Base-by-base conservation (phyloP, 1,139 yeast species). In the Pneumocystis oryctolagi region DNA sequence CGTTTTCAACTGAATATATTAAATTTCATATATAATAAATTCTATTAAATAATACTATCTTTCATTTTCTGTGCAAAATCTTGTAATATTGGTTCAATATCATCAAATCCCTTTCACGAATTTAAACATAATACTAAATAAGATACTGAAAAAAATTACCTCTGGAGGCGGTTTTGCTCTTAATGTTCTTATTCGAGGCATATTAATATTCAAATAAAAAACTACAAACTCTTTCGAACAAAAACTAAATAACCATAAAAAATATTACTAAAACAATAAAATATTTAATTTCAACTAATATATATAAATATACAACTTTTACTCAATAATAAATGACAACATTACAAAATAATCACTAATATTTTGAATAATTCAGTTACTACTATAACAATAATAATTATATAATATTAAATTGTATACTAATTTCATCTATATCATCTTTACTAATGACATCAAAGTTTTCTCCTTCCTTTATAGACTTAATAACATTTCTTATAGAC, bases 31-130 rank as follows among this genome's bases (percentile, higher is more conserved):
- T 9, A 18, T 12, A 55, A 31, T 16, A 5, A 34, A 42, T 25
- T 12, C 25, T 37, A 55, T 32, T 28, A 20, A 20, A 68, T 71
- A n/a, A 82, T 85, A 4, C 84, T 82, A 37, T 80, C 83, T 71
- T 83, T 84, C 65, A 89, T 76, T 66, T 82, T 80, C 31, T 76
- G 76, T 37, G 80, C 82, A 67, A 85, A 84, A 66, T 85, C 85
- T 12, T 73, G 73, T n/a, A 89, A 70, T 0, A 90, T 84, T 0
- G 87, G 84, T 67, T 83, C 83, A n/a, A 89, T 80, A 67, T 83
- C 84, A 1, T 79, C 79, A 71, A 80, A 89, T 2, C 94, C 96
- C n/a, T 79, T 83, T 0, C 20, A 96, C 96, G 0, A 92, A 82
- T 47, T 74, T 72, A 63, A 47, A 20, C 9, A 18, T 8, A 47